These are phyloP conservation scores for Aphanomyces invadans DNA, from an alignment of 352 stramenopile species.

Conservation along the genomic window DNA sequence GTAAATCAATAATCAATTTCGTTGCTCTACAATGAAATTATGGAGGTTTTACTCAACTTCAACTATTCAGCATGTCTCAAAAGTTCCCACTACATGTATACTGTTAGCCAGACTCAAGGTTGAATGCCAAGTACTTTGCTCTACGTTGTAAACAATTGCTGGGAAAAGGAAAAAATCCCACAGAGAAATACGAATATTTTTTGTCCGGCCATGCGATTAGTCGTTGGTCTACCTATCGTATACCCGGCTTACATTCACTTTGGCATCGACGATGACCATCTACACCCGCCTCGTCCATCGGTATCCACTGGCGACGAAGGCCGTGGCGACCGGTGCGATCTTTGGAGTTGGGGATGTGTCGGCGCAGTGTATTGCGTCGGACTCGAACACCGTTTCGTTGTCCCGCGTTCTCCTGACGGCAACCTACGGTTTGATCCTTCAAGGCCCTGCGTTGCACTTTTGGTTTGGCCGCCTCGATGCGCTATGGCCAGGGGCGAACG, in stretches of 20 bases:
- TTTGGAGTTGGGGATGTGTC: conserved; percentile 59
- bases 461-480: conserved; percentile 14
- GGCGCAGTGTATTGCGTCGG: conserved; percentile 38
- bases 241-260: background rate
- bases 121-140: too few species aligned
- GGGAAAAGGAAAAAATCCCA: too few species aligned
- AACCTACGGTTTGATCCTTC: background rate
- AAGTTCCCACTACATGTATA: too few species aligned
- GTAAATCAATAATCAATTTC: too few species aligned
- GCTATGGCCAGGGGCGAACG: background rate
- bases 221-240: background rate
- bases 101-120: too few species aligned
- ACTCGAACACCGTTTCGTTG: background rate
- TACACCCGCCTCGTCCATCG: conserved; percentile 51
- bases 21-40: too few species aligned
- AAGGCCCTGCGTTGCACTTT: conserved; percentile 1
- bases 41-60: too few species aligned
- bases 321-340: conserved; percentile 50
- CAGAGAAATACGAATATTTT: too few species aligned
- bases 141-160: too few species aligned
- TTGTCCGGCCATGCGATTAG: too few species aligned
- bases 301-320: conserved; percentile 60
- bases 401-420: background rate
- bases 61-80: too few species aligned
- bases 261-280: background rate